phyloP scores from a whole-genome alignment of 2,329 filamentous ascomycete genomes.

The Pseudogymnoascus sp. region DNA sequence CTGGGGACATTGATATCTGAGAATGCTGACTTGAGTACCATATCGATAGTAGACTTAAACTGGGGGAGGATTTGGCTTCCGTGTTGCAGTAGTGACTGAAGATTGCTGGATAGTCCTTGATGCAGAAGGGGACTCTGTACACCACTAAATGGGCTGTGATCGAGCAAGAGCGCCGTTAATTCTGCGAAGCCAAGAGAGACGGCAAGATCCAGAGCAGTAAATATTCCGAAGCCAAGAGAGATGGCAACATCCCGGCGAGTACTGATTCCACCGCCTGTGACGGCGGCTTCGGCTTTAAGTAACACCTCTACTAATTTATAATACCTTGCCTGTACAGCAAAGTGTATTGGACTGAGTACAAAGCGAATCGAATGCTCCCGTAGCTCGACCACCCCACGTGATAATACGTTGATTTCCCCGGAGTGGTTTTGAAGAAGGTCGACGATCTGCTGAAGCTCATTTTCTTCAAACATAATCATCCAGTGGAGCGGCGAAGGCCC shows the following conservation, averaged over 20 bases:
- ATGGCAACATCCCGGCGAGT: background rate
- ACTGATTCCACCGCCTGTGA: background rate
- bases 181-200: background rate
- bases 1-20: background rate
- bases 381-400: background rate
- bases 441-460: background rate
- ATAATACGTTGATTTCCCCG: background rate
- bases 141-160: background rate
- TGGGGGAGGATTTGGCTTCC: background rate
- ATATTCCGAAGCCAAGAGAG: background rate
- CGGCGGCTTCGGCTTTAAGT: background rate
- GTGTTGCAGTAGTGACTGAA: background rate
- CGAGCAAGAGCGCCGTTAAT: background rate
- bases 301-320: background rate
- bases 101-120: background rate
- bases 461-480: background rate
- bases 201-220: background rate
- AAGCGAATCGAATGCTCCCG: background rate
- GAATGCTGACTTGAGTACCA: background rate
- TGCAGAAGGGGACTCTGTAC: background rate
- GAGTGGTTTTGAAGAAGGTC: background rate
- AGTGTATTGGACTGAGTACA: background rate
- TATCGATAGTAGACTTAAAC: background rate
- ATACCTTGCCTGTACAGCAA: background rate
- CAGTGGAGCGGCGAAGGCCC: background rate